These are phyloP conservation scores for Penicillium sp. DNA, from an alignment of 2,329 filamentous ascomycete species.

Conservation along the genomic window DNA sequence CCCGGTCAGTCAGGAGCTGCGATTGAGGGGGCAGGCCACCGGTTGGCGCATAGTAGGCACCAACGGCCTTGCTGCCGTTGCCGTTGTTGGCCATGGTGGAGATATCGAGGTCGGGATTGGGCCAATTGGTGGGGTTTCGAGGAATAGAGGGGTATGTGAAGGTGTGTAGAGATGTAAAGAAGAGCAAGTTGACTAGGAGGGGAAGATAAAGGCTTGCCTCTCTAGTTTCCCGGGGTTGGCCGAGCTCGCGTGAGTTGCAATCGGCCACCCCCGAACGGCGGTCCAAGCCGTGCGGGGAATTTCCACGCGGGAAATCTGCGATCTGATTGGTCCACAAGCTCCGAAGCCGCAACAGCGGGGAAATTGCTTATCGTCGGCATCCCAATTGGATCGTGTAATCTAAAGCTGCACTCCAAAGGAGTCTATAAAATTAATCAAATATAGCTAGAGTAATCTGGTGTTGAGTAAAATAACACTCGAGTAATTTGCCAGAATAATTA, in stretches of 20 bases:
- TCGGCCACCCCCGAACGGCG: not conserved
- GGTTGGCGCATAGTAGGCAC: conserved; percentile 30
- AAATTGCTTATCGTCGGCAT: not conserved
- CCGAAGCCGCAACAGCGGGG: not conserved
- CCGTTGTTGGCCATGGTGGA: conserved; percentile 28
- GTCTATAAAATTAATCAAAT: not conserved
- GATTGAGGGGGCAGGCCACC: conserved; percentile 28
- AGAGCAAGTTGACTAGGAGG: not conserved
- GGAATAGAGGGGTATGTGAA: not conserved
- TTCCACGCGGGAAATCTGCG: not conserved
- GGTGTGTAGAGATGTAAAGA: too few species aligned
- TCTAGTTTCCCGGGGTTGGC: not conserved
- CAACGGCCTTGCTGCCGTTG: conserved; percentile 40
- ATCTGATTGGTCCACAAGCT: not conserved
- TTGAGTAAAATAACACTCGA: too few species aligned
- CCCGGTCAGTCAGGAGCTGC: conserved; percentile 30
- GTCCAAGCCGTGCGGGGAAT: conserved; percentile 2
- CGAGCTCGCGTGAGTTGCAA: not conserved
- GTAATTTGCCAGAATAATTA: too few species aligned
- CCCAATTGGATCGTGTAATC: not conserved
- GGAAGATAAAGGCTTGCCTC: not conserved
- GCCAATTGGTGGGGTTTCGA: not conserved
- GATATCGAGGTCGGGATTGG: not conserved
- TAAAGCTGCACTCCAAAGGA: too few species aligned
- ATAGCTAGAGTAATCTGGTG: too few species aligned